phyloP scores from a whole-genome alignment of 2,329 filamentous ascomycete genomes.

The Blastomyces gilchristii region DNA sequence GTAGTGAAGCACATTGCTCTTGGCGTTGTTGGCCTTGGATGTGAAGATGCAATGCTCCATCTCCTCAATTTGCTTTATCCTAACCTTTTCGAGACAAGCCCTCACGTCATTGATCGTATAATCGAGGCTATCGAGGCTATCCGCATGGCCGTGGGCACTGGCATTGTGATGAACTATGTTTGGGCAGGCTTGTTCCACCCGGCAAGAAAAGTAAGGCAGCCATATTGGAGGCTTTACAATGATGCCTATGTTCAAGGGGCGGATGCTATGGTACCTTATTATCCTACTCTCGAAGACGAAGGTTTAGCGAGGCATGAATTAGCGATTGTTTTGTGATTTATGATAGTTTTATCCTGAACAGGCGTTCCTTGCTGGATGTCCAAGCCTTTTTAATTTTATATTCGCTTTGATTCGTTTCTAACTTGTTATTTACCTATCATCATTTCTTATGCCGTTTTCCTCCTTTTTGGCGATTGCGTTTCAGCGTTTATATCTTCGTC shows the following conservation, averaged over 20 bases:
- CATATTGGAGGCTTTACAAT: constrained; percentile 96
- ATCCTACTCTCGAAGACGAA: constrained; percentile 76
- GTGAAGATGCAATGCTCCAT: constrained; percentile 97
- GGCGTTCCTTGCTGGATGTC: background rate
- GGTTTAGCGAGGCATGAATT: constrained; percentile 69
- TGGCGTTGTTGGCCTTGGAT: constrained; percentile 93
- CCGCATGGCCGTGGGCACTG: constrained; percentile 82
- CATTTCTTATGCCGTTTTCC: background rate
- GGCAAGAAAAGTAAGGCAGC: constrained; percentile 82
- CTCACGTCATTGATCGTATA: constrained; percentile 96
- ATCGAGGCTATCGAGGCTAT: constrained; percentile 96
- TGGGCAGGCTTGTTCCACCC: constrained; percentile 98
- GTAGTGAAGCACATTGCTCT: constrained; percentile 97
- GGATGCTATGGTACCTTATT: constrained; percentile 93
- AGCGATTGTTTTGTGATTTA: constrained; percentile 62
- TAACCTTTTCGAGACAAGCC: constrained; percentile 94
- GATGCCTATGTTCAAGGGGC: constrained; percentile 90
- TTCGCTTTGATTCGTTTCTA: constrained; percentile 1
- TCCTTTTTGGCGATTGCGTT: background rate
- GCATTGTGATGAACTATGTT: constrained; percentile 92
- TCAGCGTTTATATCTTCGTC: background rate
- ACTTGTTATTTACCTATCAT: background rate
- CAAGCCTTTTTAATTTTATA: background rate
- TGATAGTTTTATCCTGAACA: background rate
- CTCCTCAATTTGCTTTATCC: constrained; percentile 92